Conservation (phyloP, 1,284 basidiomycete species). For the Cutaneotrichosporon curvatum region DNA sequence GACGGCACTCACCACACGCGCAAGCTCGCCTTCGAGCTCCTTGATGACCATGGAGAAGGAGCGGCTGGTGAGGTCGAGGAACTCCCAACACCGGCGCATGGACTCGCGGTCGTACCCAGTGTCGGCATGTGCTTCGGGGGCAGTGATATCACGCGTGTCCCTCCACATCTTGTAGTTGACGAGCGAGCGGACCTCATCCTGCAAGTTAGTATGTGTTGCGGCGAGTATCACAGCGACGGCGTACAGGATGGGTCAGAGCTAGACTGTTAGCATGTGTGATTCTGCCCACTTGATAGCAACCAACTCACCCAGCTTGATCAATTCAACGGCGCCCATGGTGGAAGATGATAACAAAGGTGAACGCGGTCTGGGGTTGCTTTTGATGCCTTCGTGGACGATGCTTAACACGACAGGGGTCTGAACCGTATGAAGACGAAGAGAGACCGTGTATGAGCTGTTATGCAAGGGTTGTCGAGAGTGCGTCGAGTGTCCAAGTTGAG, state of each 20-base stretch:
- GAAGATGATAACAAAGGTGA: background rate
- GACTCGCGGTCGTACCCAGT: conserved; percentile 73
- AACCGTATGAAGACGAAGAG: too few species aligned
- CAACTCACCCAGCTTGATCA: conserved; percentile 30
- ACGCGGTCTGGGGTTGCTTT: too few species aligned
- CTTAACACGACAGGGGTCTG: too few species aligned
- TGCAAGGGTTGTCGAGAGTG: too few species aligned
- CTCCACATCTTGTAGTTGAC: conserved; percentile 72
- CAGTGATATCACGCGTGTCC: conserved; percentile 71
- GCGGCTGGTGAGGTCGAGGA: conserved; percentile 80
- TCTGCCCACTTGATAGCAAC: background rate
- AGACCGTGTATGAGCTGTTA: too few species aligned
- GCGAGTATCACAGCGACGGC: conserved; percentile 1
- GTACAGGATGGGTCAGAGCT: conserved; percentile 35
- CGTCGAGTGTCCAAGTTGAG: too few species aligned
- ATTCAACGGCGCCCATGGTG: conserved; percentile 34
- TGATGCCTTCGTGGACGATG: too few species aligned
- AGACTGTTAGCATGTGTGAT: conserved; percentile 7
- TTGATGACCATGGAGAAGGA: conserved; percentile 94
- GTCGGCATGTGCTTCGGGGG: conserved; percentile 59
- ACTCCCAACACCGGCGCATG: conserved; percentile 87
- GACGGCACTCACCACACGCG: conserved; percentile 76
- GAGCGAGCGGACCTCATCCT: conserved; percentile 72
- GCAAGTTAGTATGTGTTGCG: conserved; percentile 17
- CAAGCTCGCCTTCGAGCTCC: conserved; percentile 90